Base-by-base conservation (phyloP, 2,329 filamentous ascomycete species). In the Onygenales sp. region DNA sequence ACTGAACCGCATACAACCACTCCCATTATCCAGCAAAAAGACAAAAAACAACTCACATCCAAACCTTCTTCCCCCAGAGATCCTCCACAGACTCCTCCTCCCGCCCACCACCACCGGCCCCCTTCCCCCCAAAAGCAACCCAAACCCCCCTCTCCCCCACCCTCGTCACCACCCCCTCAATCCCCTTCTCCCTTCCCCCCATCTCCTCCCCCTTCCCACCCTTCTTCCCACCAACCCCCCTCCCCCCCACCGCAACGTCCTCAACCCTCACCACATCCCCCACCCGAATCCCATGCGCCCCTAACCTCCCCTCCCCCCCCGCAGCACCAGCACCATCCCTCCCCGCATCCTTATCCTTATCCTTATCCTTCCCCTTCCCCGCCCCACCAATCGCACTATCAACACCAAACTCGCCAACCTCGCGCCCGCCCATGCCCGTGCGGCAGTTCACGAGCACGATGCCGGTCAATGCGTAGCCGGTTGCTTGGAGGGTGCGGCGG, bases 341-440 rank as follows among this genome's bases (percentile, higher is more conserved):
- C 2, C 57, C 60, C 5, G 50, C 57, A 6, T 45, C 50, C 7
- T 56, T 55, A 27, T 33, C 43, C 1, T 27, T 21, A 7, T 53
- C 52, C 43, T 58, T 58, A 13, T 27, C 48, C 10, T 31, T 33
- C 49, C 42, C 41, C 14, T 35, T 27, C 13, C 49, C 46, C 13
- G 47, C 36, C 7, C 45, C 36, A 14, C 49, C 45, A 2, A 85
- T 79, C 0, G 89, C 87, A n/a, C 81, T 72, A 63, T 96, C 92
- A 1, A 72, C 69, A 1, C 73, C 75, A 5, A 98, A 82, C 68
- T 96, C 91, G 3, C 96, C 74, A 1, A 98, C 86, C 0, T 88
- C 89, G 59, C 89, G 87, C n/a, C 93, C 93, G 13, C 91, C 93
- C 39, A 96, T 77, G 0, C 93, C 93, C 0, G 93, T 98, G 33